Conservation (phyloP, 163 green algal genomes). For the Coccomyxa subellipsoidea region DNA sequence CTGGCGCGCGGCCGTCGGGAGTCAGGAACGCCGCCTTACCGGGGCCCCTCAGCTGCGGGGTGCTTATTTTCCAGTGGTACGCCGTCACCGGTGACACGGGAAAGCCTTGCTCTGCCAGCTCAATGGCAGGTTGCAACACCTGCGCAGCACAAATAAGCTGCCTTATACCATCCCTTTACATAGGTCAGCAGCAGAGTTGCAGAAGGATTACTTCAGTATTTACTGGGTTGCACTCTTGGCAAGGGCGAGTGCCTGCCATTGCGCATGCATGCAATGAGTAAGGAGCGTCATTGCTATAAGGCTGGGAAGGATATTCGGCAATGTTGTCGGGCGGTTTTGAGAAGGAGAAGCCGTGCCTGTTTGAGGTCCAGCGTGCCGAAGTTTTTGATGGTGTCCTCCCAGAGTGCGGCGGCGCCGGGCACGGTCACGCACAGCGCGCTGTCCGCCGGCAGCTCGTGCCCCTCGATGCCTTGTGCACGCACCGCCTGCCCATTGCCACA, state of each 20-base stretch:
- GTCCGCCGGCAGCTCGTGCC: slow-evolving; percentile 37
- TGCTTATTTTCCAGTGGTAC: slow-evolving; percentile 39
- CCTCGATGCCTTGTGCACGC: slow-evolving; percentile 21
- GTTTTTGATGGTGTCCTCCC: slow-evolving; percentile 49
- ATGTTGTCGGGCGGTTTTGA: no score
- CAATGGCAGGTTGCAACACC: slow-evolving; percentile 58
- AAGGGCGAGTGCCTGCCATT: no score
- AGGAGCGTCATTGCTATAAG: no score
- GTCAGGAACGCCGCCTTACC: slow-evolving; percentile 38
- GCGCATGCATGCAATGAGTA: no score
- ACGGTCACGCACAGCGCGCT: slow-evolving; percentile 55
- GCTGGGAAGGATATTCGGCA: no score
- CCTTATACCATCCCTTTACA: no score
- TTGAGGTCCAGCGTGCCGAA: slow-evolving; percentile 47
- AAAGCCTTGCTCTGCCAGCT: slow-evolving; percentile 63
- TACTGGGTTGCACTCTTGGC: no score
- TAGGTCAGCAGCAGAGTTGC: no score
- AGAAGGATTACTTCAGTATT: no score
- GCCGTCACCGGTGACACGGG: slow-evolving; percentile 58
- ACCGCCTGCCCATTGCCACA: slow-evolving; percentile 8
- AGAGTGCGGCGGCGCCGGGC: slow-evolving; percentile 55
- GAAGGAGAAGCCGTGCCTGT: slow-evolving; percentile 22
- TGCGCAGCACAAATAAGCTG: slow-evolving; percentile 20
- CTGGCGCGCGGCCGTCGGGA: slow-evolving; percentile 33
- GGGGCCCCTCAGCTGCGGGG: slow-evolving; percentile 25